phyloP scores from a whole-genome alignment of 257 asterid genomes.

The Penstemon newberryi region DNA sequence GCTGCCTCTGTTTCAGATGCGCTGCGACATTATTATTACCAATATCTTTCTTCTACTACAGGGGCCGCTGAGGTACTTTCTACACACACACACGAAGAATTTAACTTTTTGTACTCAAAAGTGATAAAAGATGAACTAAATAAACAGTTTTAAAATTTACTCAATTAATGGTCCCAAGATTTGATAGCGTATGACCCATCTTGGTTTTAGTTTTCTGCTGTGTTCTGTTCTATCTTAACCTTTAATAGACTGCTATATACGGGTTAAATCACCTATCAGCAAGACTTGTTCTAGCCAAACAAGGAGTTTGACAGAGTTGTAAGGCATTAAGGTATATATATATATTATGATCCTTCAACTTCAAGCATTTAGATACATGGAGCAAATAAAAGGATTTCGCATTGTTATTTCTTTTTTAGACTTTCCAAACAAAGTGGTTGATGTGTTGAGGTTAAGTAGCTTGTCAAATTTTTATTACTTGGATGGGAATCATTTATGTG shows the following conservation, averaged over 20 bases:
- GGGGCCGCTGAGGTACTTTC: conserved; percentile 88
- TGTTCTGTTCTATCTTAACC: not conserved
- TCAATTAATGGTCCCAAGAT: conserved; percentile 25
- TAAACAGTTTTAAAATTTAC: conserved; percentile 18
- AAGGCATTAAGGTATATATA: not conserved
- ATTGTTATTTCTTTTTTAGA: not conserved
- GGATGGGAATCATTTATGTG: conserved; percentile 17
- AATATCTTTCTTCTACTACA: conserved; percentile 77
- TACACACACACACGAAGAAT: too few relatives aligned
- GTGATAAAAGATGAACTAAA: not conserved
- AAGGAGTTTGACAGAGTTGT: conserved; percentile 12
- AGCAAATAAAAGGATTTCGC: not conserved
- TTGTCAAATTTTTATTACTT: conserved; percentile 6
- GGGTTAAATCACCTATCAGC: not conserved
- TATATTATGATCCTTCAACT: too few relatives aligned
- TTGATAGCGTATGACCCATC: conserved; percentile 12
- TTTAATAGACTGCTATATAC: conserved; percentile 17
- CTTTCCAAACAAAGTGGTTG: conserved; percentile 4
- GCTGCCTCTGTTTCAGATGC: conserved; percentile 90
- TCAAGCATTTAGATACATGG: too few relatives aligned
- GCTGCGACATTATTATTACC: conserved; percentile 90
- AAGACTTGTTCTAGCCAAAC: not conserved
- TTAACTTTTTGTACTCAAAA: not conserved
- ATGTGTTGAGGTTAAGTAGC: not conserved
- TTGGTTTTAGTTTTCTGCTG: conserved; percentile 22